phyloP scores from a whole-genome alignment of 768 basidiomycete species.

The Chiua virens region DNA sequence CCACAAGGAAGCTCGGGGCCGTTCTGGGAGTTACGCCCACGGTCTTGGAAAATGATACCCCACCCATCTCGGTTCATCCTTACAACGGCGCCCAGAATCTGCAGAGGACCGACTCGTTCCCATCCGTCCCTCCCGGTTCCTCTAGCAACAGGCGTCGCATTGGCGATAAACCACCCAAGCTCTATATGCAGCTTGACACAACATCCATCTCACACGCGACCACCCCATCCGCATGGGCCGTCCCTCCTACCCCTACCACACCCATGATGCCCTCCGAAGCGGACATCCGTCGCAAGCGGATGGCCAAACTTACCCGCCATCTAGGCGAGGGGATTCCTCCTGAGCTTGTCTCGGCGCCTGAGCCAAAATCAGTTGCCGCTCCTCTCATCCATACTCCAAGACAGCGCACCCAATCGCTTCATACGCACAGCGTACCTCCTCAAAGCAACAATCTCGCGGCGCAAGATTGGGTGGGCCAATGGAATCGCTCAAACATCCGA shows the following conservation, averaged over 20 bases:
- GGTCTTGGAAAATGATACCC: constrained; percentile 31
- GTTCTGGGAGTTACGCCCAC: constrained; percentile 37
- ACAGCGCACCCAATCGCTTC: too few relatives aligned
- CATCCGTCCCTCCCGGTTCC: too few relatives aligned
- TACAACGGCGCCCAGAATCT: background rate
- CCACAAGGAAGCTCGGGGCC: constrained; percentile 36
- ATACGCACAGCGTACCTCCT: too few relatives aligned
- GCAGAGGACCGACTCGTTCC: constrained; percentile 4
- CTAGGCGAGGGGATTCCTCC: constrained; percentile 59
- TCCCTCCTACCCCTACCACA: constrained; percentile 19
- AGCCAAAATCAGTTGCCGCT: too few relatives aligned
- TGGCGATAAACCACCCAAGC: constrained; percentile 23
- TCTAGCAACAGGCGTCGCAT: too few relatives aligned
- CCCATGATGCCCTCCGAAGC: constrained; percentile 25
- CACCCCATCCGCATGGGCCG: constrained; percentile 12
- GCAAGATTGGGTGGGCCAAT: too few relatives aligned
- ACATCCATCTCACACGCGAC: constrained; percentile 7
- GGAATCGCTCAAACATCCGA: too few relatives aligned
- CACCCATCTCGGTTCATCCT: too few relatives aligned
- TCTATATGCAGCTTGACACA: constrained; percentile 23
- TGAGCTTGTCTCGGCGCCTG: constrained; percentile 43
- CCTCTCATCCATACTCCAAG: too few relatives aligned
- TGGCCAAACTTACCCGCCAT: constrained; percentile 58
- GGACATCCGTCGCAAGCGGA: constrained; percentile 43
- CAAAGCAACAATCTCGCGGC: too few relatives aligned